phyloP scores from a whole-genome alignment of 371 early-diverging fungal genomes.

The Rhizopus delemar region DNA sequence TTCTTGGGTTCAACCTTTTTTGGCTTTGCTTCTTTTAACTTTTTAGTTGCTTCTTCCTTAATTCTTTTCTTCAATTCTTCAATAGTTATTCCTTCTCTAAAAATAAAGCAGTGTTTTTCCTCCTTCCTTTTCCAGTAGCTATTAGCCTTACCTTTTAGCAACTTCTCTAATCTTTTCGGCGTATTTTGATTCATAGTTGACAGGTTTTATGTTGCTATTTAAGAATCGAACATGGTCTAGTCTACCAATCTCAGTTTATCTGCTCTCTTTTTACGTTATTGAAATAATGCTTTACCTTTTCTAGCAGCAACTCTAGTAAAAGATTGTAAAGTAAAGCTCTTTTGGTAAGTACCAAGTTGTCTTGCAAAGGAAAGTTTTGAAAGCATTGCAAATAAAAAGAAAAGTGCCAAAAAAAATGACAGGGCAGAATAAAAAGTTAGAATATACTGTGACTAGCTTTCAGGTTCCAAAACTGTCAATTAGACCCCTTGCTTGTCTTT shows the following conservation, averaged over 20 bases:
- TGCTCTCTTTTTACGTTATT: neutral
- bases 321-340: neutral
- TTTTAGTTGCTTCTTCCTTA: constrained; percentile 35
- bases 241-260: neutral
- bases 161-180: constrained; percentile 65
- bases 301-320: neutral
- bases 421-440: neutral
- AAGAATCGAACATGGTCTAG: constrained; percentile 26
- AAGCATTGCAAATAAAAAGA: neutral
- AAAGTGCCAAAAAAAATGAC: neutral
- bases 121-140: neutral
- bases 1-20: constrained; percentile 19
- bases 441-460: constrained; percentile 7
- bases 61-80: constrained; percentile 55
- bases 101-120: constrained; percentile 3
- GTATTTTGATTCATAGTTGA: constrained; percentile 73
- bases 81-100: constrained; percentile 50
- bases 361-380: neutral
- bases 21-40: constrained; percentile 24
- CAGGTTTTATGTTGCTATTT: constrained; percentile 14
- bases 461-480: neutral
- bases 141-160: constrained; percentile 58
- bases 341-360: neutral
- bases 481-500: constrained; percentile 6
- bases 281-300: neutral